Conservation (phyloP, 2,329 filamentous ascomycete species). For the Neopestalotiopsis clavispora region DNA sequence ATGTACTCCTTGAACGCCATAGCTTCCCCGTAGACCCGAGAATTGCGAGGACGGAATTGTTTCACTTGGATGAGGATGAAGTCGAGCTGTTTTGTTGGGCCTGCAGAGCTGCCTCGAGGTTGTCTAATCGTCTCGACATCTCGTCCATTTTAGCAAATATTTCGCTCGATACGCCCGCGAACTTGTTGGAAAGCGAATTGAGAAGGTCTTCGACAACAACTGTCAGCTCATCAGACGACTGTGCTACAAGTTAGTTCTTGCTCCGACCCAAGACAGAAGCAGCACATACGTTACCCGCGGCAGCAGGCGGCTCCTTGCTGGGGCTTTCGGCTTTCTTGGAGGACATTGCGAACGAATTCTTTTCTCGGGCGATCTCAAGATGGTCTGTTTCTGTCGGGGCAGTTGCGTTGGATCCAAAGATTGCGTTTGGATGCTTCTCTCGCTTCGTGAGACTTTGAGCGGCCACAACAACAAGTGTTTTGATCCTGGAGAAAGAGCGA, state of each 20-base stretch:
- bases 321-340: conserved; percentile 29
- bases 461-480: background rate
- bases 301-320: conserved; percentile 17
- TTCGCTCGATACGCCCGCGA: conserved; percentile 82
- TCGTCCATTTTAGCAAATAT: conserved; percentile 95
- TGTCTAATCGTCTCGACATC: conserved; percentile 86
- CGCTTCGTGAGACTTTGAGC: background rate
- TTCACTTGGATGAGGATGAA: conserved; percentile 25
- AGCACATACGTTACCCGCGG: background rate
- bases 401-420: background rate
- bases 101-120: conserved; percentile 75
- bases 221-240: conserved; percentile 66
- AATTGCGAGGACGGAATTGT: background rate
- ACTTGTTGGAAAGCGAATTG: conserved; percentile 84
- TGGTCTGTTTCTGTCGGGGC: background rate
- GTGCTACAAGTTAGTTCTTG: background rate
- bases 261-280: background rate
- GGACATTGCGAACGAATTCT: conserved; percentile 25
- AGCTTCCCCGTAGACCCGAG: background rate
- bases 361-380: background rate
- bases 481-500: background rate
- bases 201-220: conserved; percentile 86
- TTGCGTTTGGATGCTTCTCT: background rate
- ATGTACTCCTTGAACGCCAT: conserved; percentile 10
- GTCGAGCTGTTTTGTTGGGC: conserved; percentile 51